phyloP scores from a whole-genome alignment of 73 alveolate species.

The Durusdinium trenchii region DNA sequence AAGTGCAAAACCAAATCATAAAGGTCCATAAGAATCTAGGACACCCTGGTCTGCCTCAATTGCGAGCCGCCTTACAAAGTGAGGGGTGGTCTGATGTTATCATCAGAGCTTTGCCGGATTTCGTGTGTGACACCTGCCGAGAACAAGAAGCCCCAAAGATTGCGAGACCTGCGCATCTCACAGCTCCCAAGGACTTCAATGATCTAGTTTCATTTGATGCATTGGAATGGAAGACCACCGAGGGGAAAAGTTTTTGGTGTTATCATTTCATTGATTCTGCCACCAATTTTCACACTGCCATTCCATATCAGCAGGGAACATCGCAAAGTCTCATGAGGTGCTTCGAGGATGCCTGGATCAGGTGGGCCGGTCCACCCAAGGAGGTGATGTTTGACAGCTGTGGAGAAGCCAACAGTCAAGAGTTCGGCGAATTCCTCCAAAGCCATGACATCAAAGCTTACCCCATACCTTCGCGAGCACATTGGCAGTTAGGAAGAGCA shows the following conservation, averaged over 20 bases:
- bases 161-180: background rate
- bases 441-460: too few relatives aligned
- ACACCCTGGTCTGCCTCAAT: background rate
- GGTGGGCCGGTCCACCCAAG: constrained; percentile 34
- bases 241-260: too few relatives aligned
- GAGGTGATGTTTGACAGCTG: too few relatives aligned
- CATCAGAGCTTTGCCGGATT: background rate
- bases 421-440: too few relatives aligned
- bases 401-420: too few relatives aligned
- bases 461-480: too few relatives aligned
- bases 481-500: background rate
- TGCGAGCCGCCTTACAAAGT: background rate
- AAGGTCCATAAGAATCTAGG: background rate
- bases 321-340: background rate
- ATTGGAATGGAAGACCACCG: background rate
- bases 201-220: background rate
- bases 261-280: background rate
- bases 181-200: background rate
- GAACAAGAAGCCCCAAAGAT: background rate
- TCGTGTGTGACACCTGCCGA: background rate
- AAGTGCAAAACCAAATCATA: background rate
- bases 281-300: background rate
- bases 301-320: background rate
- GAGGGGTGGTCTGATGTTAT: background rate
- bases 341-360: background rate